Conservation (phyloP, 2,329 filamentous ascomycete species). For the Phialocephala sp. region DNA sequence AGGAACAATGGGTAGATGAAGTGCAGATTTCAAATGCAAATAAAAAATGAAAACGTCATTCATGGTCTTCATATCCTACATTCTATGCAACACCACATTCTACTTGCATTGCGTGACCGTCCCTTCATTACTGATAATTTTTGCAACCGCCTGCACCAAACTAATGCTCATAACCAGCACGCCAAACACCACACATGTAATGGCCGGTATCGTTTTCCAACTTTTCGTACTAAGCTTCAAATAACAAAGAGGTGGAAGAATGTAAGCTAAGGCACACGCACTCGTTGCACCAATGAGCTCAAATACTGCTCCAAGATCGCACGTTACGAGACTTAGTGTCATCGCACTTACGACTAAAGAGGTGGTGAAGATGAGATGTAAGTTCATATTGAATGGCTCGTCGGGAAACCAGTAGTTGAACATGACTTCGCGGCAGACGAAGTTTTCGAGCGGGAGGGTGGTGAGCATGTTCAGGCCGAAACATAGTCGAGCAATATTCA, state of each 20-base stretch:
- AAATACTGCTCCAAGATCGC: conserved; percentile 92
- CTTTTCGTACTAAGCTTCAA: conserved; percentile 85
- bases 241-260: conserved; percentile 92
- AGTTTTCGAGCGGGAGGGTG: conserved; percentile 92
- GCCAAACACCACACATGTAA: conserved; percentile 79
- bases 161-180: conserved; percentile 80
- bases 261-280: conserved; percentile 92
- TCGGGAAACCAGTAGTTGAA: conserved; percentile 76
- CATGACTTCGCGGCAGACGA: conserved; percentile 97
- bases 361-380: conserved; percentile 85
- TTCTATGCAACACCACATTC: conserved; percentile 20
- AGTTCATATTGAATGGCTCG: conserved; percentile 74
- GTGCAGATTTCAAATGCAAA: no score
- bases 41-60: not conserved
- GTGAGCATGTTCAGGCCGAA: conserved; percentile 99
- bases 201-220: conserved; percentile 75
- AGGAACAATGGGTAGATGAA: no score
- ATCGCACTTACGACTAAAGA: conserved; percentile 81
- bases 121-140: conserved; percentile 56
- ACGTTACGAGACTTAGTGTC: conserved; percentile 80
- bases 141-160: conserved; percentile 72
- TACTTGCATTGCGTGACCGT: conserved; percentile 35
- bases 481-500: conserved; percentile 92
- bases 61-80: conserved; percentile 22
- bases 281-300: conserved; percentile 96